These are phyloP conservation scores for Thraustochytrium sp. DNA, from an alignment of 352 stramenopile genomes.

Conservation along the genomic window DNA sequence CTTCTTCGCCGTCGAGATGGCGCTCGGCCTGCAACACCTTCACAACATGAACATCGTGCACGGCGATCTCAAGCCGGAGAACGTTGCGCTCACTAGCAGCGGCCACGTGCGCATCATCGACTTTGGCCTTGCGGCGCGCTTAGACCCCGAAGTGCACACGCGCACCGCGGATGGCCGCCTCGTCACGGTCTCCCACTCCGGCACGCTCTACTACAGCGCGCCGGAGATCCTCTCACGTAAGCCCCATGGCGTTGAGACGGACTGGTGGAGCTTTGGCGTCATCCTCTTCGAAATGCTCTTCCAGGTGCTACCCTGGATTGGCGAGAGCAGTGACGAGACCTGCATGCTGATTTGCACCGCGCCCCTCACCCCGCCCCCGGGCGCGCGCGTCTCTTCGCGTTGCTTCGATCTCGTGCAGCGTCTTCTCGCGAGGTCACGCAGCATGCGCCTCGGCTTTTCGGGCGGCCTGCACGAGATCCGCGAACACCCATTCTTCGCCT, in stretches of 20 bases:
- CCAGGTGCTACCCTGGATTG: background rate
- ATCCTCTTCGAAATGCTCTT: background rate
- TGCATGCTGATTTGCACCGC: background rate
- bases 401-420: too few species aligned
- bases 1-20: background rate
- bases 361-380: too few species aligned
- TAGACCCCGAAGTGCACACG: background rate
- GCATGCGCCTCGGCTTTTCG: too few species aligned
- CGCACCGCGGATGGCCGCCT: background rate
- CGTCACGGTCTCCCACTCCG: background rate
- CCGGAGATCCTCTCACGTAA: background rate
- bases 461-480: too few species aligned
- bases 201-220: background rate
- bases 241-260: slow-evolving; percentile 1
- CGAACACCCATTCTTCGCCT: too few species aligned
- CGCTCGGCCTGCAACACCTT: background rate
- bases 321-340: background rate
- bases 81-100: background rate
- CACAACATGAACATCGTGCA: background rate
- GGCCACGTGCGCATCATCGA: background rate
- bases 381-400: too few species aligned
- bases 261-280: slow-evolving; percentile 24
- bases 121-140: background rate
- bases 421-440: too few species aligned
- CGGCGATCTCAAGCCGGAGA: slow-evolving; percentile 14